phyloP scores from a whole-genome alignment of 2,329 filamentous ascomycete genomes.

The Leptographium wingfieldii region DNA sequence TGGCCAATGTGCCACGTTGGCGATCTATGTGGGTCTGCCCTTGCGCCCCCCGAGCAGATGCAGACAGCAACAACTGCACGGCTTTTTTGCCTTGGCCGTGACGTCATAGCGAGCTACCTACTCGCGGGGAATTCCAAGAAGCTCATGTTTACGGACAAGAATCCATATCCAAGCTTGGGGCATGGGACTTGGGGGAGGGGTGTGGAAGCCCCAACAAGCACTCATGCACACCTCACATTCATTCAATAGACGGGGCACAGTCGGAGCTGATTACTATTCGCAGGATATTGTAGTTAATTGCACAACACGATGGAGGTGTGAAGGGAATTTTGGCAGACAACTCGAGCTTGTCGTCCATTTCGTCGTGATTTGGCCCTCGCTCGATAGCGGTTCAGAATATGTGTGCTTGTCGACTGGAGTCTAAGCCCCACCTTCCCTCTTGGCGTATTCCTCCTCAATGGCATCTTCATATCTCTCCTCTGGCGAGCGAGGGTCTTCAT shows the following conservation, averaged over 20 bases:
- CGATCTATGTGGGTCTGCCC: background rate
- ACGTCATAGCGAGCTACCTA: background rate
- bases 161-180: no score
- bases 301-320: background rate
- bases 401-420: background rate
- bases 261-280: no score
- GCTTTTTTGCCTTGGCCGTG: background rate
- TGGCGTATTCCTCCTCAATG: conserved; percentile 52
- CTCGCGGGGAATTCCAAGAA: background rate
- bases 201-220: no score
- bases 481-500: conserved; percentile 48
- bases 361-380: background rate
- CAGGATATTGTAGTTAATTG: background rate
- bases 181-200: no score
- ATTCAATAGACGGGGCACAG: no score
- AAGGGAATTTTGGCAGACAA: background rate
- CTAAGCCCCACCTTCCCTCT: conserved; percentile 47
- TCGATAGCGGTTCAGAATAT: no score
- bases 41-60: no score
- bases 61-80: background rate
- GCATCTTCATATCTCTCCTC: conserved; percentile 46
- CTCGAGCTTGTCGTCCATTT: background rate
- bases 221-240: no score
- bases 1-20: background rate
- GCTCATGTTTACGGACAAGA: no score